These are phyloP conservation scores for Noccaea bulbosa DNA, from an alignment of 345 rosid genomes.

Conservation along the genomic window DNA sequence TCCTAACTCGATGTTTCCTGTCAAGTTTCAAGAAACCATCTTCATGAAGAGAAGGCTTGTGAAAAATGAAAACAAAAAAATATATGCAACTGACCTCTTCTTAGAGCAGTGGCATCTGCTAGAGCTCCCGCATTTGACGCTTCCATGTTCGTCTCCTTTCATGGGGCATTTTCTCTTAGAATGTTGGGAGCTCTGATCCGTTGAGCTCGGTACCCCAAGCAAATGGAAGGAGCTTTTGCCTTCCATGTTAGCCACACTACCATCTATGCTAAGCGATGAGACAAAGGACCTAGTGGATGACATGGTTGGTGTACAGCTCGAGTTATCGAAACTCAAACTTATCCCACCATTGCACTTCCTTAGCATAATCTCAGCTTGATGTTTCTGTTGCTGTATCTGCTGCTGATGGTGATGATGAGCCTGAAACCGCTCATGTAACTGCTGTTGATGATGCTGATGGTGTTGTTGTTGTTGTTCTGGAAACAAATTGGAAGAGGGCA, in stretches of 20 bases:
- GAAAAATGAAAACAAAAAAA: background rate
- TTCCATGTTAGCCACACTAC: conserved; percentile 52
- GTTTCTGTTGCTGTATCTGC: conserved; percentile 60
- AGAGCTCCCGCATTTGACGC: conserved; percentile 54
- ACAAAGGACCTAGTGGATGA: conserved; percentile 71
- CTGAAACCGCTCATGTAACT: conserved; percentile 54
- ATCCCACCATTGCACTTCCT: conserved; percentile 59
- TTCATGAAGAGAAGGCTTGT: background rate
- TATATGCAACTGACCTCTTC: conserved; percentile 54
- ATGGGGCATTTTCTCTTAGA: conserved; percentile 56
- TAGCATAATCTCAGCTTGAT: conserved; percentile 79
- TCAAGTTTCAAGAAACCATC: conserved; percentile 18
- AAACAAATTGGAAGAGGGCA: conserved; percentile 47
- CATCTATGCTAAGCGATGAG: conserved; percentile 72
- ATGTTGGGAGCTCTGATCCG: conserved; percentile 55
- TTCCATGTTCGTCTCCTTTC: conserved; percentile 62
- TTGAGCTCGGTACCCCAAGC: conserved; percentile 55
- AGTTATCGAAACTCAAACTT: conserved; percentile 62
- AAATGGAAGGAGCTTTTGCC: conserved; percentile 57
- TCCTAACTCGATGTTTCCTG: conserved; percentile 71
- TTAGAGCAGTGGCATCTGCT: conserved; percentile 77
- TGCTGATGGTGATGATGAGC: conserved; percentile 60
- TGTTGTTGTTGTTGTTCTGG: conserved; percentile 60
- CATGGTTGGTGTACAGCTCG: conserved; percentile 56
- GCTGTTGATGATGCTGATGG: conserved; percentile 36